These are phyloP conservation scores for Colletotrichum gigasporum DNA, from an alignment of 2,329 filamentous ascomycete genomes.

Conservation along the genomic window DNA sequence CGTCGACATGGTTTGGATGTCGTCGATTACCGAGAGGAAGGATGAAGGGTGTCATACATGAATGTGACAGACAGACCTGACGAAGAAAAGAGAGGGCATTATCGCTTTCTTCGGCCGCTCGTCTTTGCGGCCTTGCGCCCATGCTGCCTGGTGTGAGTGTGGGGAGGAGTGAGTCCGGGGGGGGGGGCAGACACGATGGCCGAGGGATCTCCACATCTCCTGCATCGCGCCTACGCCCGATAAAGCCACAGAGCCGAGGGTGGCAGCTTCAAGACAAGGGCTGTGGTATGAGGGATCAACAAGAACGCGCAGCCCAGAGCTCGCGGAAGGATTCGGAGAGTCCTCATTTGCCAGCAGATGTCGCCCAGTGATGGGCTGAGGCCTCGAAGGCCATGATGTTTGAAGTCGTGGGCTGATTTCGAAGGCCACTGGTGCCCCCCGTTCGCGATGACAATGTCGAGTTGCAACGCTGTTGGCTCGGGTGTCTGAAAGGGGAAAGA, in stretches of 20 bases:
- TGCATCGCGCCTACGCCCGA: slow-evolving; percentile 23
- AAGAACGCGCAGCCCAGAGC: neutral
- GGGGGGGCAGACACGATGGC: neutral
- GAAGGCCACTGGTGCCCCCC: neutral
- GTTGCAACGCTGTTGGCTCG: neutral
- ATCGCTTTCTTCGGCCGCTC: slow-evolving; percentile 7
- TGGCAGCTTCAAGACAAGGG: slow-evolving; percentile 9
- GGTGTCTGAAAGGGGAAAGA: neutral
- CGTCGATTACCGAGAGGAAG: neutral
- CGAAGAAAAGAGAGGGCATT: slow-evolving; percentile 5
- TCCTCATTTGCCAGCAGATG: neutral
- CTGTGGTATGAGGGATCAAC: slow-evolving; percentile 11
- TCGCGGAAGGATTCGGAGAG: neutral
- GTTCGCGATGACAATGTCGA: neutral
- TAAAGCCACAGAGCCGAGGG: slow-evolving; percentile 23
- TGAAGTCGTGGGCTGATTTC: neutral
- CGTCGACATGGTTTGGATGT: slow-evolving; percentile 15
- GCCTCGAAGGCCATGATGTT: neutral
- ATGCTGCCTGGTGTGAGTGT: neutral
- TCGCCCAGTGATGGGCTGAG: neutral
- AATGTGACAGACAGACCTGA: too few relatives aligned
- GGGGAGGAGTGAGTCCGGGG: slow-evolving; percentile 26
- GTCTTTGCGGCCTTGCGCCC: neutral
- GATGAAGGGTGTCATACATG: neutral
- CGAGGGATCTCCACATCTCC: slow-evolving; percentile 12